A percentile compares a stretch with the other conserved stretches of the same genome.
Conservation (phyloP, 306 rosid species). For the Lathyrus tuberosus region DNA sequence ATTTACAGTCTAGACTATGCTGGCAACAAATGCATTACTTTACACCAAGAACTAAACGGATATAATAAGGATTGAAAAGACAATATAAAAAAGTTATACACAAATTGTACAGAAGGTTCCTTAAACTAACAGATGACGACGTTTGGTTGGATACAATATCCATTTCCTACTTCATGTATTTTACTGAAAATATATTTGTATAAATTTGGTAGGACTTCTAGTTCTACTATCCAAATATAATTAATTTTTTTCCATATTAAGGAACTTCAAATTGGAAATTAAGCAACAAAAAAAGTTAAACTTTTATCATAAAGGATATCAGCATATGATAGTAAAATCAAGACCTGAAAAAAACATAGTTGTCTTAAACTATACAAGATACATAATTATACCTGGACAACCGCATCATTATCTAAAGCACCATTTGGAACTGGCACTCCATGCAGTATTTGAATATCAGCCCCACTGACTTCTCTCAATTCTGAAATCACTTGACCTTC, state of each 20-base stretch:
- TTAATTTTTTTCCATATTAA: constrained; percentile 10
- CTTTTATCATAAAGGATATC: constrained; percentile 28
- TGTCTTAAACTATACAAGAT: constrained; percentile 32
- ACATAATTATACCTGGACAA: constrained; percentile 53
- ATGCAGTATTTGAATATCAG: constrained; percentile 48
- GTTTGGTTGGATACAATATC: background rate
- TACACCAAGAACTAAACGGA: constrained; percentile 18
- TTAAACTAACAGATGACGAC: constrained; percentile 8
- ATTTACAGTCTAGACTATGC: no score
- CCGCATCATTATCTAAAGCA: constrained; percentile 45
- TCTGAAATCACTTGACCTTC: constrained; percentile 54
- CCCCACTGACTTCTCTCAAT: constrained; percentile 54
- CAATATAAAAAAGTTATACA: background rate
- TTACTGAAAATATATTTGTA: constrained; percentile 19
- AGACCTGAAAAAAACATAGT: background rate
- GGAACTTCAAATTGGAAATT: constrained; percentile 15
- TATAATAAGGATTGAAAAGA: constrained; percentile 33
- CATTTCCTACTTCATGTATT: constrained; percentile 15
- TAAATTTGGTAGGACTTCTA: constrained; percentile 8
- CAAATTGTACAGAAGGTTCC: constrained; percentile 13
- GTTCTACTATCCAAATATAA: constrained; percentile 8
- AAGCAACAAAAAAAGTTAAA: constrained; percentile 1
- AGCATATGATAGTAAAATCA: constrained; percentile 8
- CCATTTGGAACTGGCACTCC: constrained; percentile 44
- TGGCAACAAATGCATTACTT: background rate